Evolutionary conservation across 371 early-diverging fungal species (phyloP), one percentile per base, ranked within the genome.

Genomic region (Polyrhizophydium stewartii): DNA sequence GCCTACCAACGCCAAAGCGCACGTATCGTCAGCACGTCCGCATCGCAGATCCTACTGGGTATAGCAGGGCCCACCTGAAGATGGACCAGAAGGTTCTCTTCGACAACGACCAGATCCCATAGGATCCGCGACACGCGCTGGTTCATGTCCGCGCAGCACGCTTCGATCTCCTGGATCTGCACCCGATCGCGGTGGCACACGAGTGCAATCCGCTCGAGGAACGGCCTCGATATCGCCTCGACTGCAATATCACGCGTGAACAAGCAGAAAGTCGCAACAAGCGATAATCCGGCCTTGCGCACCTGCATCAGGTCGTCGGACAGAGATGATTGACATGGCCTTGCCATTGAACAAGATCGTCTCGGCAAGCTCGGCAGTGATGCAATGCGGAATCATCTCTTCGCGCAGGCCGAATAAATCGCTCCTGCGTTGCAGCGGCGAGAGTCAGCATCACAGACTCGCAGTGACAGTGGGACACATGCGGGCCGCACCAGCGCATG

Each of bases 261-360:
- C n/a, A n/a, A n/a, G n/a, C n/a, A n/a, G n/a, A n/a, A n/a, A n/a
- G n/a, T n/a, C n/a, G n/a, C n/a, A n/a, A n/a, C n/a, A n/a, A n/a
- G n/a, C n/a, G n/a, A n/a, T n/a, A n/a, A n/a, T n/a, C n/a, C n/a
- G n/a, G n/a, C n/a, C n/a, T n/a, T n/a, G n/a, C n/a, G 35, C 9
- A 65, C 31, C 1, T 49, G 33, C 25, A 52, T 82, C 64, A 19
- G 60, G 61, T 25, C n/a, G 5, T 6, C 53, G 35, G 3, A 27
- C 30, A 53, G 25, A 31, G 16, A 87, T 85, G 21, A 86, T 87
- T 1, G 82, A 78, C 17, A 89, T 79, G 0, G 89, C 84, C 61
- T 87, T 87, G 1, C 91, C 91, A 27, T 89, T 79, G 75, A 89
- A 91, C 22, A 89, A 66, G 51, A 91, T 82, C 0, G 83, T 79